Percentiles rank a stretch among this genome's conserved stretches.
Conservation (phyloP, 1,284 basidiomycete species). For the Anthracocystis walkeri region DNA sequence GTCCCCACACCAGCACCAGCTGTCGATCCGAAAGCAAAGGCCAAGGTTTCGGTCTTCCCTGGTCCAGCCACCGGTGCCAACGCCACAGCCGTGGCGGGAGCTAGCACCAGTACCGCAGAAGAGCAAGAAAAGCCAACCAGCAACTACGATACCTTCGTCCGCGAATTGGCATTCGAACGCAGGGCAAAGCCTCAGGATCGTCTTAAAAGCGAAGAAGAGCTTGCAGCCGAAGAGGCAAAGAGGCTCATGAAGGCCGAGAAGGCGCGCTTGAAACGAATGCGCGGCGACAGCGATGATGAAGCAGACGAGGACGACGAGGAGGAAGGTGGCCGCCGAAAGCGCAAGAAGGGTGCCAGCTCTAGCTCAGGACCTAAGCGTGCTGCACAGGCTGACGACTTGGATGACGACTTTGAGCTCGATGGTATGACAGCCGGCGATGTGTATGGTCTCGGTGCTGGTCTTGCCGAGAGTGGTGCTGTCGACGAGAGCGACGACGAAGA, state of each 20-base stretch:
- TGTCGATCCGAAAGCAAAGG: slow-evolving; percentile 32
- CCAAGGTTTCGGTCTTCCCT: slow-evolving; percentile 38
- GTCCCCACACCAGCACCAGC: slow-evolving; percentile 34
- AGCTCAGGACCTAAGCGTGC: slow-evolving; percentile 71
- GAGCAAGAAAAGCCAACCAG: slow-evolving; percentile 50
- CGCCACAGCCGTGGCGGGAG: slow-evolving; percentile 27
- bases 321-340: slow-evolving; percentile 47
- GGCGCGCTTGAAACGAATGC: slow-evolving; percentile 84
- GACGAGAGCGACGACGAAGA: slow-evolving; percentile 69
- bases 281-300: slow-evolving; percentile 77
- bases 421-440: slow-evolving; percentile 58
- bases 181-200: slow-evolving; percentile 94
- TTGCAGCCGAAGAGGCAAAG: slow-evolving; percentile 88
- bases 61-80: slow-evolving; percentile 36
- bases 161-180: slow-evolving; percentile 91
- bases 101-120: slow-evolving; percentile 7
- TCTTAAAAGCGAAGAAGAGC: slow-evolving; percentile 94
- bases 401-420: slow-evolving; percentile 81
- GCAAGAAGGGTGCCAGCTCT: slow-evolving; percentile 62
- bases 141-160: slow-evolving; percentile 88
- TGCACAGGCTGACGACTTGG: slow-evolving; percentile 82
- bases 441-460: slow-evolving; percentile 61
- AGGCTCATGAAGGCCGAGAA: slow-evolving; percentile 86
- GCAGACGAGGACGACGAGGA: slow-evolving; percentile 69
- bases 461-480: slow-evolving; percentile 66